phyloP scores from a whole-genome alignment of 2,329 filamentous ascomycete genomes.

The Tolypocladium album region DNA sequence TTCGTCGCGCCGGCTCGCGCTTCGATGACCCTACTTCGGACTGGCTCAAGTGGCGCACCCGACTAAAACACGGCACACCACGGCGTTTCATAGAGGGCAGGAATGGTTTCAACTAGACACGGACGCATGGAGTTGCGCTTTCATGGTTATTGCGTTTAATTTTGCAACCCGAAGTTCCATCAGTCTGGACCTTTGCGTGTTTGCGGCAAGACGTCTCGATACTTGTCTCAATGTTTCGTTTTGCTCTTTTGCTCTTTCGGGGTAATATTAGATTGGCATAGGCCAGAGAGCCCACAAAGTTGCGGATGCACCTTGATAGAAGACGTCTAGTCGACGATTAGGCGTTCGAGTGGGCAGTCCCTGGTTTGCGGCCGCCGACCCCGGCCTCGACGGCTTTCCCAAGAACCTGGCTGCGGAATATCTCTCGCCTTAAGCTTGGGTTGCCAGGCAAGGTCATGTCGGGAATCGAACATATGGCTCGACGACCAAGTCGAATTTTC shows the following conservation, averaged over 20 bases:
- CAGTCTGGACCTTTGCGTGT: not conserved
- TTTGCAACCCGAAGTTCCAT: not conserved
- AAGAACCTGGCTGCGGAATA: not conserved
- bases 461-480: not conserved
- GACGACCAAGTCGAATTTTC: not conserved
- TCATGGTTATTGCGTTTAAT: constrained; percentile 3
- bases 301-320: not conserved
- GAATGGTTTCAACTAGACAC: constrained; percentile 11
- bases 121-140: constrained; percentile 1
- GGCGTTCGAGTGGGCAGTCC: not conserved
- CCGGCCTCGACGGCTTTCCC: not conserved
- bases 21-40: not conserved
- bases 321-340: not conserved
- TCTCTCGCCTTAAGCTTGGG: not conserved
- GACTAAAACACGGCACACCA: constrained; percentile 10
- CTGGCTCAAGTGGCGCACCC: not conserved
- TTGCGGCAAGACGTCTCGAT: not conserved
- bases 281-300: not conserved
- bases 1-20: not conserved
- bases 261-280: not conserved
- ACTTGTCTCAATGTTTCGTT: not conserved
- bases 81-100: constrained; percentile 21
- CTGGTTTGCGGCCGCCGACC: not conserved
- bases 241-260: not conserved
- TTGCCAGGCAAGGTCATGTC: not conserved